Evolutionary conservation across 352 stramenopile genomes (phyloP), one percentile per base, ranked within the genome.

Genomic region (Phytophthora meadii): DNA sequence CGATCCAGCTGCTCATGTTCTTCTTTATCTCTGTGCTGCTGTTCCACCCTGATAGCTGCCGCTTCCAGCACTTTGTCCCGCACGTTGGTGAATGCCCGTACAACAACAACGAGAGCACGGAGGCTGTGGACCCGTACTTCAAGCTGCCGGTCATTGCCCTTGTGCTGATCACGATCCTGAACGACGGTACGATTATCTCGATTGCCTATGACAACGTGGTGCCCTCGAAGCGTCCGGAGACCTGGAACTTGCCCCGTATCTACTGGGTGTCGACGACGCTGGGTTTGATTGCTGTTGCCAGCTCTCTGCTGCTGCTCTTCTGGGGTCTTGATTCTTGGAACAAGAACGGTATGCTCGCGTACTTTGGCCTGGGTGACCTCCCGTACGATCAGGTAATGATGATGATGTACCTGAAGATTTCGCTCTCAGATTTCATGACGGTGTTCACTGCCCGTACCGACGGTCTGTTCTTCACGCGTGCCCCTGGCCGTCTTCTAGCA

Each of bases 371-470:
- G 12, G 81, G 81, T n/a, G 51, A 87, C 37, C 75, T 98, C 42
- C 70, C 83, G 50, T 98, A 97, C 63, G 78, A 90, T 54, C 83
- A 98, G 75, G 88, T 98, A 48, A 93, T 89, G 62, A 97, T 88
- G 66, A 82, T 96, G 62, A 95, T 98, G 63, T 98, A 98, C 79
- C 82, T 99, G 36, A 97, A 99, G 77, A 87, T 98, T 36, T 97
- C 92, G 28, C 84, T 98, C 10, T 96, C 91, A 2, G 91, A 98
- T 62, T 98, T 98, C 62, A 84, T 98, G 44, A 98, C 94, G 10
- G 85, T 98, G 4, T 98, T 98, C 72, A 90, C 90, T 28, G 87
- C 91, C 17, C 82, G 92, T 50, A 96, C 87, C 3, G 80, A 92
- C 4, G 65, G 72, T 8, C 88, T 95, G 54, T 97, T 98, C 70